Conservation (phyloP, 495 filamentous ascomycete genomes). For the Choiromyces venosus region DNA sequence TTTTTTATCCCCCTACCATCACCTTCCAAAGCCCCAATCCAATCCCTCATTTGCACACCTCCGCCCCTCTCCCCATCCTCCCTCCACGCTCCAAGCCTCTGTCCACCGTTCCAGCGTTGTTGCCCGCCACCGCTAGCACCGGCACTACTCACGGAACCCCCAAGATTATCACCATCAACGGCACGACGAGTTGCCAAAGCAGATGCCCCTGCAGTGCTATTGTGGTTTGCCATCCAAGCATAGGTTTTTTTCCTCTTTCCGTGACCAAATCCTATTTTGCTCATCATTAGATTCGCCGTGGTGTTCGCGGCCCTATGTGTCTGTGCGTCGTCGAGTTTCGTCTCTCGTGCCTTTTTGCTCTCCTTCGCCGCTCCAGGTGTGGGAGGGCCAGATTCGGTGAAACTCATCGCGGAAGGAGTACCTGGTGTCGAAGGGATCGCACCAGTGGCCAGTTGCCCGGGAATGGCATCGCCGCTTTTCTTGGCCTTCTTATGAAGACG, state of each 20-base stretch:
- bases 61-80: constrained; percentile 59
- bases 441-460: constrained; percentile 6
- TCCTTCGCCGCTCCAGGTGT: constrained; percentile 47
- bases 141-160: constrained; percentile 14
- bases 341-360: constrained; percentile 53
- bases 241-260: constrained; percentile 56
- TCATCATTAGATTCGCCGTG: constrained; percentile 52
- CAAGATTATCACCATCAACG: constrained; percentile 30
- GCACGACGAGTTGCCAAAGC: constrained; percentile 22
- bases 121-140: constrained; percentile 21
- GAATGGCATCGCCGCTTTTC: constrained; percentile 11
- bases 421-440: constrained; percentile 23
- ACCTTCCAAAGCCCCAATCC: constrained; percentile 58
- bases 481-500: constrained; percentile 38
- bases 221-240: constrained; percentile 52
- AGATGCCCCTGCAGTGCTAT: constrained; percentile 46
- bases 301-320: constrained; percentile 54
- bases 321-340: constrained; percentile 50
- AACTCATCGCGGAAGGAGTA: constrained; percentile 19
- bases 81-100: constrained; percentile 55
- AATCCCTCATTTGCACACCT: constrained; percentile 66
- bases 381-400: constrained; percentile 21
- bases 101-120: constrained; percentile 40
- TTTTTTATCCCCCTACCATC: constrained; percentile 52
- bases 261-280: constrained; percentile 49